phyloP scores from a whole-genome alignment of 2,329 filamentous ascomycete species.

The Pyrenochaeta sp. region DNA sequence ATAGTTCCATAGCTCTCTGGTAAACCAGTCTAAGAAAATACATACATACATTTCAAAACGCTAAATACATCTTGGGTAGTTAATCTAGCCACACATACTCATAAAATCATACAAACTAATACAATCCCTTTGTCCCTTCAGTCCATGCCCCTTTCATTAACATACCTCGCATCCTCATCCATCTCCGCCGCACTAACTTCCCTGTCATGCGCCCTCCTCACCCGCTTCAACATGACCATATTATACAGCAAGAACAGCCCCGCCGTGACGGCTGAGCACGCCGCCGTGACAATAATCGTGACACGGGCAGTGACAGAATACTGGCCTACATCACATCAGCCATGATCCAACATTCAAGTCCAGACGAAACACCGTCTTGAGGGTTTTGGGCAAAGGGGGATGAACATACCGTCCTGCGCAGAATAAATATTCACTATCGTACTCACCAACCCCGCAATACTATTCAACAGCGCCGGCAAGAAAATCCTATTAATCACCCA shows the following conservation, averaged over 20 bases:
- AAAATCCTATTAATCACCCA: slow-evolving; percentile 64
- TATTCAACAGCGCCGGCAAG: slow-evolving; percentile 54
- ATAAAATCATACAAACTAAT: no score
- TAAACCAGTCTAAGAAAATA: no score
- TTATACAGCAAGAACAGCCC: slow-evolving; percentile 49
- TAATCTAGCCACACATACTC: no score
- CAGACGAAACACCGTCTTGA: no score
- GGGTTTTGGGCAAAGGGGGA: no score
- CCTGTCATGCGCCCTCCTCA: slow-evolving; percentile 42
- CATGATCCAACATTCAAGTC: not conserved
- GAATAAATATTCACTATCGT: slow-evolving; percentile 61
- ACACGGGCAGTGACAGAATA: slow-evolving; percentile 51
- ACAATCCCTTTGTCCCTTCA: no score
- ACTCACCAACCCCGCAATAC: slow-evolving; percentile 58
- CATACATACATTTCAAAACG: no score
- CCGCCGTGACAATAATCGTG: slow-evolving; percentile 47
- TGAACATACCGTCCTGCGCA: slow-evolving; percentile 54
- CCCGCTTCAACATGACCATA: slow-evolving; percentile 40
- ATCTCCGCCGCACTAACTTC: slow-evolving; percentile 34
- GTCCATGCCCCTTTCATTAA: not conserved
- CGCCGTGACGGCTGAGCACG: slow-evolving; percentile 41
- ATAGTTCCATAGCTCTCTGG: no score
- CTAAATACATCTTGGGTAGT: no score
- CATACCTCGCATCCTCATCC: slow-evolving; percentile 4
- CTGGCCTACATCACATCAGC: slow-evolving; percentile 16